phyloP scores from a whole-genome alignment of 306 rosid genomes.

The Quercus cerris region DNA sequence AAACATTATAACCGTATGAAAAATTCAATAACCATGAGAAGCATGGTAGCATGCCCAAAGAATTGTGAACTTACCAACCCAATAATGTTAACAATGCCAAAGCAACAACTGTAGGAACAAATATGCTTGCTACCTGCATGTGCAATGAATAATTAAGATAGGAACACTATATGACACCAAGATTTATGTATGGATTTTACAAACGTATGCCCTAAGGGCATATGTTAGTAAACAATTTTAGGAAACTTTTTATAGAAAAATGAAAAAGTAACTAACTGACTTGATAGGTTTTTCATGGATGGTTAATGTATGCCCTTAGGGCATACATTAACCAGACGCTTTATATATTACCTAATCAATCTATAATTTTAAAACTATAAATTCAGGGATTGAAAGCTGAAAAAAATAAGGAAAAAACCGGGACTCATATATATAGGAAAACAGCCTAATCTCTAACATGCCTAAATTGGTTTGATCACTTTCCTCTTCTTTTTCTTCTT shows the following conservation, averaged over 20 bases:
- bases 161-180: neutral
- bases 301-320: no score
- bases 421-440: neutral
- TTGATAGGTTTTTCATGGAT: no score
- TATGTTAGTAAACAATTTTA: no score
- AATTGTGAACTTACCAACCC: constrained; percentile 62
- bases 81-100: constrained; percentile 73
- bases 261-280: no score
- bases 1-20: constrained; percentile 13
- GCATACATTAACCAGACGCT: no score
- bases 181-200: neutral
- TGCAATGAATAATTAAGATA: constrained; percentile 16
- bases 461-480: neutral
- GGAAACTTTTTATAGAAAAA: no score
- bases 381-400: neutral
- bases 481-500: no score
- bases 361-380: neutral
- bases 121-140: constrained; percentile 92
- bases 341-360: neutral
- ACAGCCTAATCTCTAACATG: neutral
- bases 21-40: neutral
- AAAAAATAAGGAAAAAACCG: neutral
- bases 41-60: constrained; percentile 5
- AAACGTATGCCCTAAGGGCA: no score
- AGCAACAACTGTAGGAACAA: constrained; percentile 81